Evolutionary conservation across 768 basidiomycete genomes (phyloP).

Genomic region (Lyophyllum decastes): DNA sequence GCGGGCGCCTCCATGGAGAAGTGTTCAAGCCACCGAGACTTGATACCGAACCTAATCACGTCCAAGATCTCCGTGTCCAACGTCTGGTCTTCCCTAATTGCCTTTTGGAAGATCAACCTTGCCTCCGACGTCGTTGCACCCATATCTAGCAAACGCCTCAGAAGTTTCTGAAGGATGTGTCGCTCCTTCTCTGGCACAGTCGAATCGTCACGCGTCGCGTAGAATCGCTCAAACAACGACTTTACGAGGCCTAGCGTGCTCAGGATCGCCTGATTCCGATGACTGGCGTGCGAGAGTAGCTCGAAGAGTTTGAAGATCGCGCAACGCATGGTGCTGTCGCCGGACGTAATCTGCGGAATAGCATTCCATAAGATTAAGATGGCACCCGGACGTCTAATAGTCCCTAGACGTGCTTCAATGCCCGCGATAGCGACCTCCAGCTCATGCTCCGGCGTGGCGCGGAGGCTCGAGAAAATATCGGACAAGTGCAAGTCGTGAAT

Average conservation of each 20-base stretch:
- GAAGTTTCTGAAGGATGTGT: conserved; percentile 57
- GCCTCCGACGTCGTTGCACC: conserved; percentile 68
- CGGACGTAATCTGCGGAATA: conserved; percentile 33
- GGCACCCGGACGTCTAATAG: conserved; percentile 60
- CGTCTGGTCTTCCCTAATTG: conserved; percentile 46
- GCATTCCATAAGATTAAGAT: conserved; percentile 61
- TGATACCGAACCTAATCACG: conserved; percentile 68
- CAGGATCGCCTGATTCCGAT: conserved; percentile 71
- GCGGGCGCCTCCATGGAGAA: conserved; percentile 66
- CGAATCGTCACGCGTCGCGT: conserved; percentile 22
- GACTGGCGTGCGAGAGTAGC: conserved; percentile 55
- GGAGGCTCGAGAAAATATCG: conserved; percentile 52
- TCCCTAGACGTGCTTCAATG: conserved; percentile 46
- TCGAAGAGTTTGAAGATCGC: conserved; percentile 65
- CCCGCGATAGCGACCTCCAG: conserved; percentile 41
- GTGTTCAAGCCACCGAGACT: conserved; percentile 78
- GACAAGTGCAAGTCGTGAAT: conserved; percentile 63
- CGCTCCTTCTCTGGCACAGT: conserved; percentile 48
- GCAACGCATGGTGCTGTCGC: conserved; percentile 47
- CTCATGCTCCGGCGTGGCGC: conserved; percentile 34
- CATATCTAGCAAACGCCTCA: conserved; percentile 76
- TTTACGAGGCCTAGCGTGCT: conserved; percentile 57
- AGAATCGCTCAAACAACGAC: conserved; percentile 53
- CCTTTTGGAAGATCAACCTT: conserved; percentile 61
- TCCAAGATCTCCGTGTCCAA: conserved; percentile 70